Conservation (phyloP, 2,329 filamentous ascomycete genomes). For the Drechslerella dactyloides region DNA sequence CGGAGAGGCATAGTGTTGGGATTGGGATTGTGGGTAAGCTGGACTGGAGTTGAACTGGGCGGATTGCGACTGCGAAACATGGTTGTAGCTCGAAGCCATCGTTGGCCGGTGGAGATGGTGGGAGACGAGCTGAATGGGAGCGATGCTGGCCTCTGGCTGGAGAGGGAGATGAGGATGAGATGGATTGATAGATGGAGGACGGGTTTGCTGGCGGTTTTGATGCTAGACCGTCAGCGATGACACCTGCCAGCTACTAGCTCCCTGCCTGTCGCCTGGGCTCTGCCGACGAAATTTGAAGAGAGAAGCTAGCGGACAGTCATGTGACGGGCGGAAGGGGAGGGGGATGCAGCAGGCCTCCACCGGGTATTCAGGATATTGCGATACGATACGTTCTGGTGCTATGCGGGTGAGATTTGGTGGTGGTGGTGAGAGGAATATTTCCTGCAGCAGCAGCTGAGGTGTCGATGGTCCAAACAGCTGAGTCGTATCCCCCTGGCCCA, state of each 20-base stretch:
- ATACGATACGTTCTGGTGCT: too few relatives aligned
- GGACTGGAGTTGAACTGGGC: conserved; percentile 35
- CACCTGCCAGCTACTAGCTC: neutral
- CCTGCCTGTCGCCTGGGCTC: neutral
- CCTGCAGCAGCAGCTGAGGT: neutral
- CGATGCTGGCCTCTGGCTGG: conserved; percentile 11
- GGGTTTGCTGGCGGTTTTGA: neutral
- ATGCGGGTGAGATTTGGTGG: too few relatives aligned
- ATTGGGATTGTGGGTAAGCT: conserved; percentile 18
- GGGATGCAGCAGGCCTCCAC: neutral
- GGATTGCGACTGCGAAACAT: conserved; percentile 32
- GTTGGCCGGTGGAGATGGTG: conserved; percentile 25
- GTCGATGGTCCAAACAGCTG: neutral
- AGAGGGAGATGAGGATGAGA: conserved; percentile 6
- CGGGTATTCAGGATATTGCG: too few relatives aligned
- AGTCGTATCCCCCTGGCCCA: conserved; percentile 5
- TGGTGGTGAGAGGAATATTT: too few relatives aligned
- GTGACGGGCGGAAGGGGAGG: conserved; percentile 5
- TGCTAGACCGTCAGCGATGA: neutral
- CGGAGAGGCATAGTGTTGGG: conserved; percentile 31
- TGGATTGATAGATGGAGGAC: neutral
- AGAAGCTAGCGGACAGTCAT: conserved; percentile 22
- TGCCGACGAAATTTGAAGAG: conserved; percentile 2
- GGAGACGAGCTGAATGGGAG: conserved; percentile 24
- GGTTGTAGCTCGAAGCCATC: conserved; percentile 50